Evolutionary conservation across 208 protist species (phyloP).

Genomic region (Porcisia hertigi): DNA sequence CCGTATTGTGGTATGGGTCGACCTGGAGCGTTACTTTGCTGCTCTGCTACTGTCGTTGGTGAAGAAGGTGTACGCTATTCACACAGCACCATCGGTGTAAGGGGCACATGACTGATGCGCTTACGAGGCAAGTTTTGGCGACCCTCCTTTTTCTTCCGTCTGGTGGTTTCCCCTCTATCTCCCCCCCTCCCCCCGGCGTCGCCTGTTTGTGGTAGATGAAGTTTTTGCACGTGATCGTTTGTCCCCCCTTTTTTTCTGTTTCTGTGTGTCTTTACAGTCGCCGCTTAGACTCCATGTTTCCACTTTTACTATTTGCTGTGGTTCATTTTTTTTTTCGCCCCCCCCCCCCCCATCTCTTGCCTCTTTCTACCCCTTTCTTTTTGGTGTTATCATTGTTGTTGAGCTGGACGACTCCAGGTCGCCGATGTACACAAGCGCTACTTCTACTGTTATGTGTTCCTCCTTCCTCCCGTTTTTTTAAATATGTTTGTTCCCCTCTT

Average conservation of each 20-base stretch:
- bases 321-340: background rate
- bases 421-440: conserved; percentile 3
- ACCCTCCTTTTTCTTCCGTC: background rate
- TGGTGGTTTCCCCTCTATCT: background rate
- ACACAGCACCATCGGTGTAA: background rate
- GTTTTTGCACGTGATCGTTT: background rate
- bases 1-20: conserved; percentile 66
- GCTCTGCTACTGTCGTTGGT: conserved; percentile 9
- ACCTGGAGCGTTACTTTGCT: conserved; percentile 33
- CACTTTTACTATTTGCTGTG: background rate
- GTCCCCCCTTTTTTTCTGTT: background rate
- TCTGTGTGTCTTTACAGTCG: background rate
- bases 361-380: conserved; percentile 4
- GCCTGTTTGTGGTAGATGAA: background rate
- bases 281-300: background rate
- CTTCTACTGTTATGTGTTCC: background rate
- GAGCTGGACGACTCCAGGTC: background rate
- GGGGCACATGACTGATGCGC: background rate
- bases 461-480: background rate
- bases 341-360: background rate
- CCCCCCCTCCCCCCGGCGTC: background rate
- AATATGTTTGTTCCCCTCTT: background rate
- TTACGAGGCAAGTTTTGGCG: background rate
- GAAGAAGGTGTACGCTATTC: conserved; percentile 26
- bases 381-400: background rate